phyloP scores from a whole-genome alignment of 768 basidiomycete genomes.

The Punctularia strigosozonata region DNA sequence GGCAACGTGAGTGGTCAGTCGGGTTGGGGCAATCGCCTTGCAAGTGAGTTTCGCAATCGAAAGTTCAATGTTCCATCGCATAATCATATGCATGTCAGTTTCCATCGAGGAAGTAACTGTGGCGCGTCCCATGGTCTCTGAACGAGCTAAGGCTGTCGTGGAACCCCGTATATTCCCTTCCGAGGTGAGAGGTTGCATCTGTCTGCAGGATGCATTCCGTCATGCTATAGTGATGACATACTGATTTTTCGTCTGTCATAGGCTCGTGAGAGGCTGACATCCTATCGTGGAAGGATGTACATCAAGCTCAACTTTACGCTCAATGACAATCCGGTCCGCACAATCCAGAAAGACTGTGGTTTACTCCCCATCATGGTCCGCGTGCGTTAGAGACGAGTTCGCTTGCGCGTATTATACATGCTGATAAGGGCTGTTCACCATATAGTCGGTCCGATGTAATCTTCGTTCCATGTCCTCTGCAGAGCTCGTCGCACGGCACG shows the following conservation, averaged over 20 bases:
- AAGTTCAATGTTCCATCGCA: too few species aligned
- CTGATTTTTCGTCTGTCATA: too few species aligned
- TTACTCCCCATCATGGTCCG: conserved; percentile 94
- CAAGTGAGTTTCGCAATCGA: conserved; percentile 72
- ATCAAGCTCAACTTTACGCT: conserved; percentile 81
- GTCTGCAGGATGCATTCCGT: too few species aligned
- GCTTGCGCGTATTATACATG: too few species aligned
- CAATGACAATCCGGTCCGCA: conserved; percentile 52
- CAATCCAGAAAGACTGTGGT: conserved; percentile 76
- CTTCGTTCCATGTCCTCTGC: conserved; percentile 75
- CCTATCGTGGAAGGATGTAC: conserved; percentile 86
- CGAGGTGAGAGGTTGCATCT: conserved; percentile 76
- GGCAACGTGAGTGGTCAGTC: conserved; percentile 39
- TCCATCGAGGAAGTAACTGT: conserved; percentile 84
- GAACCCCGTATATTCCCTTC: conserved; percentile 80
- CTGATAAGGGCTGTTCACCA: neutral
- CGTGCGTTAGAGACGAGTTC: conserved; percentile 36
- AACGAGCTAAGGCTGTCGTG: conserved; percentile 61
- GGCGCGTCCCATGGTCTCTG: conserved; percentile 76
- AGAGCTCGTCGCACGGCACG: conserved; percentile 79
- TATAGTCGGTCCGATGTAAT: conserved; percentile 85
- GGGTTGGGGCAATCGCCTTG: conserved; percentile 76
- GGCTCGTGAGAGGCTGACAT: conserved; percentile 89
- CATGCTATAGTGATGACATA: too few species aligned
- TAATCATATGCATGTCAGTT: conserved; percentile 49